Conservation (phyloP, 371 early-diverging fungal species). For the Syncephalastrum racemosum region DNA sequence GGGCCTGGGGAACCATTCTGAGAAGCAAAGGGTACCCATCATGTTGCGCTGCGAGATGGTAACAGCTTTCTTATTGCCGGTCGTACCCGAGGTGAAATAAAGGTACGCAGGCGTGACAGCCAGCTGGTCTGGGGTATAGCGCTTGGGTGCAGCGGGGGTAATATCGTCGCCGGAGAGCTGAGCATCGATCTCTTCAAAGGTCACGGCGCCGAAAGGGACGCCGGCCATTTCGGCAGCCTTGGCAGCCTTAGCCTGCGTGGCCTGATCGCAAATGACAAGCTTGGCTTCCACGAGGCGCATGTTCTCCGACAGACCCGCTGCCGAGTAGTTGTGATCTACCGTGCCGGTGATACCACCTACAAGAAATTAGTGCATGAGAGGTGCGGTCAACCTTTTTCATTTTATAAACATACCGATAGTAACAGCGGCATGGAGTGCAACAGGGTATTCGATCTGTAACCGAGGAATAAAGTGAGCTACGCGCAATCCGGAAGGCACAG, state of each 20-base stretch:
- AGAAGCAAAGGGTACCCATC: no score
- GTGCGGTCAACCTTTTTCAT: no score
- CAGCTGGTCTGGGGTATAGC: slow-evolving; percentile 23
- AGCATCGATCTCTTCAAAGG: slow-evolving; percentile 5
- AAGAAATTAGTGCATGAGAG: no score
- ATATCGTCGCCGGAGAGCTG: slow-evolving; percentile 18
- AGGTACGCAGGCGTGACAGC: slow-evolving; percentile 56
- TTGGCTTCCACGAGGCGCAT: slow-evolving; percentile 70
- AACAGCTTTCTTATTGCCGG: slow-evolving; percentile 16
- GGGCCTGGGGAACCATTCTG: no score
- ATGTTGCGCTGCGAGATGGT: no score
- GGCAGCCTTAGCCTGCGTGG: slow-evolving; percentile 45
- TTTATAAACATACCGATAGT: slow-evolving; percentile 21
- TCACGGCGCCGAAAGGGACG: slow-evolving; percentile 56
- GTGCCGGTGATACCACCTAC: no score
- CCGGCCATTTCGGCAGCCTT: slow-evolving; percentile 59
- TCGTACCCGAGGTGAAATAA: slow-evolving; percentile 84
- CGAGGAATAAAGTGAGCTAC: not conserved
- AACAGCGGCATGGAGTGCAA: slow-evolving; percentile 36
- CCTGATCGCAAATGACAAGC: slow-evolving; percentile 52
- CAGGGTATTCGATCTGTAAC: slow-evolving; percentile 34
- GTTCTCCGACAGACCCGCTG: slow-evolving; percentile 43
- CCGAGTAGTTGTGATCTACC: no score
- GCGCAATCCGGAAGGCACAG: not conserved
- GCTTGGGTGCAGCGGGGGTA: slow-evolving; percentile 29